Conservation (phyloP, 2,329 filamentous ascomycete genomes). For the Pseudogymnoascus destructans region DNA sequence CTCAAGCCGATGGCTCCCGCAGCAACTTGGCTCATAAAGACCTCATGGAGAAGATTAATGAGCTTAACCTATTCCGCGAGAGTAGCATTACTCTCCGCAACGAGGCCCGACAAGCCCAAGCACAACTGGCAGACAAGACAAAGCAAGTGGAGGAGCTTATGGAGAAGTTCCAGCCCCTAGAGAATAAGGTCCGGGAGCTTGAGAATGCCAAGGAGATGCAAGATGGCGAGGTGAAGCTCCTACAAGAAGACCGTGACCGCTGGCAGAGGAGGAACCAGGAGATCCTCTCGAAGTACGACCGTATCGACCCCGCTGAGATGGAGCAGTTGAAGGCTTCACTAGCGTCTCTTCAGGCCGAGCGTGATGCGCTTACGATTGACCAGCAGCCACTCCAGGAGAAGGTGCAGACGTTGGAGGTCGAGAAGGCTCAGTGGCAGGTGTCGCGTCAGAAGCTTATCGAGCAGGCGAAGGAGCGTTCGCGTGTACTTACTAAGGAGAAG, state of each 20-base stretch:
- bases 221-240: constrained; percentile 66
- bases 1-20: constrained; percentile 59
- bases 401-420: constrained; percentile 40
- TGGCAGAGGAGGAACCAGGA: constrained; percentile 95
- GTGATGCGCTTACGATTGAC: constrained; percentile 33
- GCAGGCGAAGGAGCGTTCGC: constrained; percentile 50
- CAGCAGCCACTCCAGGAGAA: constrained; percentile 38
- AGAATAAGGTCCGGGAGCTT: constrained; percentile 66
- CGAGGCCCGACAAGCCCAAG: constrained; percentile 68
- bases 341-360: constrained; percentile 49
- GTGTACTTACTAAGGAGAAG: constrained; percentile 41
- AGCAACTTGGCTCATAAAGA: constrained; percentile 72
- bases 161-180: constrained; percentile 66
- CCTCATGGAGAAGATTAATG: constrained; percentile 86
- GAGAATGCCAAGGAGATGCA: constrained; percentile 61
- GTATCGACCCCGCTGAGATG: constrained; percentile 84
- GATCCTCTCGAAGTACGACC: constrained; percentile 90
- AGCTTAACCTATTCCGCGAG: constrained; percentile 91
- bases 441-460: constrained; percentile 41
- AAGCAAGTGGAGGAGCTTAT: constrained; percentile 62
- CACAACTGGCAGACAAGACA: constrained; percentile 61
- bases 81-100: constrained; percentile 84
- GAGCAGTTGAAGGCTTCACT: constrained; percentile 78
- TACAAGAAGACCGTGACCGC: constrained; percentile 82
- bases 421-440: constrained; percentile 40